Conservation (phyloP, 306 rosid species). For the Begonia masoniana region DNA sequence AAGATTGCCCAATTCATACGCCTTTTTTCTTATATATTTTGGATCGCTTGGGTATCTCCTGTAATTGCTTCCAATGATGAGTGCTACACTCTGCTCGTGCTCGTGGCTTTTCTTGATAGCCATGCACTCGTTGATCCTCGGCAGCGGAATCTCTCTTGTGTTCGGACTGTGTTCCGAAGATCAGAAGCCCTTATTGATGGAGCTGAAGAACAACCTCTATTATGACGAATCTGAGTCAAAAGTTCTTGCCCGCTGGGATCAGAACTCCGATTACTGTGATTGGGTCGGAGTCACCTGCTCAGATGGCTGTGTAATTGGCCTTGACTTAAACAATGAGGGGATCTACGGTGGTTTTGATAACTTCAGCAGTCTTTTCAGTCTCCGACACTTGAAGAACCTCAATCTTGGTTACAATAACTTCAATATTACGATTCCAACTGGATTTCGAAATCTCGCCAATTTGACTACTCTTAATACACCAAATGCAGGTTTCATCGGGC, state of each 20-base stretch:
- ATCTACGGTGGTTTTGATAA: slow-evolving; percentile 3
- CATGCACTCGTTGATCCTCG: background rate
- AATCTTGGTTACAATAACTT: slow-evolving; percentile 16
- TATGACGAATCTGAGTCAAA: background rate
- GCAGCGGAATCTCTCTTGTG: slow-evolving; percentile 1
- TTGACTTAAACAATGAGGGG: slow-evolving; percentile 6
- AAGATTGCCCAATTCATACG: too few relatives aligned
- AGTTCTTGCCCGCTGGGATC: slow-evolving; percentile 28
- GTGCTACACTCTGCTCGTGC: slow-evolving; percentile 9
- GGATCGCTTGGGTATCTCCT: slow-evolving; percentile 3
- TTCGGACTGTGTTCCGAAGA: slow-evolving; percentile 25
- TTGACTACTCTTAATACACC: slow-evolving; percentile 13
- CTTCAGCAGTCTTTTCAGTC: slow-evolving; percentile 16
- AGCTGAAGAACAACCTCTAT: slow-evolving; percentile 23
- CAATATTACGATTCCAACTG: slow-evolving; percentile 3
- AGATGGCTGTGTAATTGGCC: slow-evolving; percentile 4
- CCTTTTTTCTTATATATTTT: background rate
- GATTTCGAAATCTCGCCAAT: background rate
- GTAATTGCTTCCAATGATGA: slow-evolving; percentile 21
- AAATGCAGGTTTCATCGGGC: slow-evolving; percentile 9
- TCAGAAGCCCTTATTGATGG: slow-evolving; percentile 26
- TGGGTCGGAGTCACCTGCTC: slow-evolving; percentile 34
- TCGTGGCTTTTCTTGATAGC: slow-evolving; percentile 17
- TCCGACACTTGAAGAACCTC: slow-evolving; percentile 4
- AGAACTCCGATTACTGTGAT: slow-evolving; percentile 18